These are phyloP conservation scores for Mycena rebaudengoi DNA, from an alignment of 768 basidiomycete species.

Conservation along the genomic window DNA sequence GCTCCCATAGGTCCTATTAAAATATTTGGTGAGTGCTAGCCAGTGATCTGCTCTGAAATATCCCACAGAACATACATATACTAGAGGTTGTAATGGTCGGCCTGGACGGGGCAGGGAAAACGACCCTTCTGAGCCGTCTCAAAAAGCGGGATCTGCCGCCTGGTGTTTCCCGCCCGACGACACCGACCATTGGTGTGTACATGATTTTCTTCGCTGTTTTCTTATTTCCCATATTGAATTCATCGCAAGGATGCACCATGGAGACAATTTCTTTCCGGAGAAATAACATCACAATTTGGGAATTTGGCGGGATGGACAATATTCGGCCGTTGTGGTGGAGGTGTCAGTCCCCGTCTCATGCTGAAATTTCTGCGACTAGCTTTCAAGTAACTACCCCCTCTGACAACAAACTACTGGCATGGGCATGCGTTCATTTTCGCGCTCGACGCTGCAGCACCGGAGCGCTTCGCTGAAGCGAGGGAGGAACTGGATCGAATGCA, in stretches of 20 bases:
- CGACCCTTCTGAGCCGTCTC: constrained; percentile 39
- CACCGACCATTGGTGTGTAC: constrained; percentile 42
- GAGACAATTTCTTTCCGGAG: constrained; percentile 57
- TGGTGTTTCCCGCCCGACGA: constrained; percentile 27
- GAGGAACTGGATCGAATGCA: constrained; percentile 55
- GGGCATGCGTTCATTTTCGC: constrained; percentile 62
- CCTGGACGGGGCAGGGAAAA: constrained; percentile 39
- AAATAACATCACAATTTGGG: constrained; percentile 63
- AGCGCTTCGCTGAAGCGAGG: constrained; percentile 53
- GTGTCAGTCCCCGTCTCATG: constrained; percentile 2
- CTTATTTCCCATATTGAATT: background rate
- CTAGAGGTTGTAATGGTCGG: constrained; percentile 24
- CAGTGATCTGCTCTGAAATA: too few relatives aligned
- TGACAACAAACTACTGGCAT: constrained; percentile 1
- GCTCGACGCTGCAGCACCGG: constrained; percentile 57
- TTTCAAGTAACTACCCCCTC: background rate
- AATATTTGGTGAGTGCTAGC: too few relatives aligned
- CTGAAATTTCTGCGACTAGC: background rate
- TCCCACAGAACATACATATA: too few relatives aligned
- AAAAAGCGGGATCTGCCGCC: constrained; percentile 36
- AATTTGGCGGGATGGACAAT: constrained; percentile 59
- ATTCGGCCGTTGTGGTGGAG: constrained; percentile 52
- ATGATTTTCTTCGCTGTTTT: background rate
- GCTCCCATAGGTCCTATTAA: too few relatives aligned
- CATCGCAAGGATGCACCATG: constrained; percentile 44